Conservation (phyloP, 1,284 basidiomycete species). For the Trametes pubescens region DNA sequence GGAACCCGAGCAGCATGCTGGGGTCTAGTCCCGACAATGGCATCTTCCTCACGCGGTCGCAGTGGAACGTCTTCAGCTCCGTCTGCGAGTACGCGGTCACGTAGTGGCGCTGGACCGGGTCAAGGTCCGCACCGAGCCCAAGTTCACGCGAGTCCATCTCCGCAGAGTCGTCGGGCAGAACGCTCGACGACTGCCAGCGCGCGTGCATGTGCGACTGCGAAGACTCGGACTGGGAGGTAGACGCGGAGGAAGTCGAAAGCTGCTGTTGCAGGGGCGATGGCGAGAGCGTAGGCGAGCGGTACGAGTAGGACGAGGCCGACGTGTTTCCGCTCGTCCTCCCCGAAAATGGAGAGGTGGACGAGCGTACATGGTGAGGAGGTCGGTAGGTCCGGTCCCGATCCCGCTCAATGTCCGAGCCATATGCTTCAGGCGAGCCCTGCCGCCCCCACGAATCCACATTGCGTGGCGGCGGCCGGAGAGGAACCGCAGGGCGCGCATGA, state of each 20-base stretch:
- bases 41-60: conserved; percentile 94
- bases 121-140: conserved; percentile 49
- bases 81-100: conserved; percentile 65
- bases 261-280: conserved; percentile 70
- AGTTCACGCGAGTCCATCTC: conserved; percentile 50
- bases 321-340: conserved; percentile 50
- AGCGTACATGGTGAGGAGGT: conserved; percentile 46
- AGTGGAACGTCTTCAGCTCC: conserved; percentile 91
- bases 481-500: conserved; percentile 84
- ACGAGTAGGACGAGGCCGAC: conserved; percentile 64
- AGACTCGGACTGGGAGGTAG: conserved; percentile 39
- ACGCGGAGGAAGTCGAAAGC: conserved; percentile 56
- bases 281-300: conserved; percentile 57
- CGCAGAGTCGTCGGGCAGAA: conserved; percentile 42
- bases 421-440: conserved; percentile 41
- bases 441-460: conserved; percentile 29
- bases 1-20: conserved; percentile 95
- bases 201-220: conserved; percentile 41
- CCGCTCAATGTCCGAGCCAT: conserved; percentile 36
- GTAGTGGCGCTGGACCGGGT: conserved; percentile 64
- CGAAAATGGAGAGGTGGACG: conserved; percentile 63
- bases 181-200: conserved; percentile 45
- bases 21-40: conserved; percentile 91
- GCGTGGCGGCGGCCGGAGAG: conserved; percentile 66
- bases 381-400: conserved; percentile 39